A percentile compares a stretch with the other conserved stretches of the same genome.
Evolutionary conservation across 768 basidiomycete species (phyloP).

Genomic region (Psilocybe subaeruginosa): DNA sequence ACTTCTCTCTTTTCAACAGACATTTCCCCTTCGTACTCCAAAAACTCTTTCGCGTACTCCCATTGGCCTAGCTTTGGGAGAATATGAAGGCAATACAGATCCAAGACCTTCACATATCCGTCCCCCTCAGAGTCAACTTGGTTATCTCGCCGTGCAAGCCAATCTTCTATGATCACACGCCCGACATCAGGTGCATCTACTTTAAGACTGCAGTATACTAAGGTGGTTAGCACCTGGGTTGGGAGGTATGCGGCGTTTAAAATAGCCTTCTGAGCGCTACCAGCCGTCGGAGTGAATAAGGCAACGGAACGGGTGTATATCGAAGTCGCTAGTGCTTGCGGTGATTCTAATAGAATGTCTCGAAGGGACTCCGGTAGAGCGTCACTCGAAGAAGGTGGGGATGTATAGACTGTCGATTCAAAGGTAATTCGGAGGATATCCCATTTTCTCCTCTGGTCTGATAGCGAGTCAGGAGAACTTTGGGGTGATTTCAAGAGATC

Average conservation of each 20-base stretch:
- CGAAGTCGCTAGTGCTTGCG: constrained; percentile 57
- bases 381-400: constrained; percentile 48
- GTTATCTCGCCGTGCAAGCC: constrained; percentile 65
- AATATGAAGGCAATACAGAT: constrained; percentile 75
- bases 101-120: constrained; percentile 75
- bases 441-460: constrained; percentile 76
- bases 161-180: constrained; percentile 73
- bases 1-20: constrained; percentile 54
- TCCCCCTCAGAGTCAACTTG: constrained; percentile 39
- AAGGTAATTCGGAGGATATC: constrained; percentile 85
- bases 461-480: constrained; percentile 39
- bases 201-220: constrained; percentile 73
- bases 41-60: constrained; percentile 78
- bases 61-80: constrained; percentile 76
- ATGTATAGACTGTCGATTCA: constrained; percentile 72
- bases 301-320: constrained; percentile 66
- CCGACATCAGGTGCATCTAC: constrained; percentile 63
- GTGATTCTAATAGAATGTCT: constrained; percentile 55
- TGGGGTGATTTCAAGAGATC: constrained; percentile 51
- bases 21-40: constrained; percentile 74
- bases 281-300: constrained; percentile 62
- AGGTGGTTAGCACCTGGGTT: constrained; percentile 67
- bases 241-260: constrained; percentile 63
- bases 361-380: constrained; percentile 55
- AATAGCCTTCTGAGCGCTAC: constrained; percentile 37